These are phyloP conservation scores for Sherardia arvensis DNA, from an alignment of 257 asterid genomes.

Conservation along the genomic window DNA sequence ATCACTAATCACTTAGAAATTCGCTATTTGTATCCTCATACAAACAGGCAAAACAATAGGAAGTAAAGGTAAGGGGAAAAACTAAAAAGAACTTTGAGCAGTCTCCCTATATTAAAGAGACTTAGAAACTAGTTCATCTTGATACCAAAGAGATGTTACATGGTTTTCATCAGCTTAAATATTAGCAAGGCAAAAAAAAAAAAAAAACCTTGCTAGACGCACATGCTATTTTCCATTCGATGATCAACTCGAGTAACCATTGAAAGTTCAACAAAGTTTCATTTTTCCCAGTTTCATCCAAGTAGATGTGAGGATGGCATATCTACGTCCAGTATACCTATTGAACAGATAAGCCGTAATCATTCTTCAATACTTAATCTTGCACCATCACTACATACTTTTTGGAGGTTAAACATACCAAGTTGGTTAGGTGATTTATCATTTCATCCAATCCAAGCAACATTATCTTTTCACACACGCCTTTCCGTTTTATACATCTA, in stretches of 20 bases:
- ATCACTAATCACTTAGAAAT: background rate
- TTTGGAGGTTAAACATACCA: background rate
- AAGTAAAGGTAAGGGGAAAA: background rate
- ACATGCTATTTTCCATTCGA: background rate
- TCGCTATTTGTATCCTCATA: background rate
- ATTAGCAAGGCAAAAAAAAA: background rate
- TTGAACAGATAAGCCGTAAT: background rate
- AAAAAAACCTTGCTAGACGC: background rate
- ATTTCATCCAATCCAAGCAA: background rate
- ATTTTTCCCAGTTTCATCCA: too few species aligned
- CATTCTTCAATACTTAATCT: background rate
- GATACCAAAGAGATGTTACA: background rate
- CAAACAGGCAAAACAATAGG: background rate
- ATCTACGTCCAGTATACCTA: background rate
- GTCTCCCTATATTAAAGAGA: too few species aligned
- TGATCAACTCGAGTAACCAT: background rate
- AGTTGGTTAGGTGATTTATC: background rate
- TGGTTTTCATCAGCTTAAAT: background rate
- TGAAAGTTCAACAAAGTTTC: too few species aligned
- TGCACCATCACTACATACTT: background rate
- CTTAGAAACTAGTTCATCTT: too few species aligned
- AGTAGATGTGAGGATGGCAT: background rate
- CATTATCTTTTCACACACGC: background rate
- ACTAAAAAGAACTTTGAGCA: background rate
- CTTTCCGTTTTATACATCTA: background rate